Percentiles rank a stretch among this genome's conserved stretches.
These are phyloP conservation scores for Tylopilus plumbeoviolaceoides DNA, from an alignment of 768 basidiomycete genomes.

Conservation along the genomic window DNA sequence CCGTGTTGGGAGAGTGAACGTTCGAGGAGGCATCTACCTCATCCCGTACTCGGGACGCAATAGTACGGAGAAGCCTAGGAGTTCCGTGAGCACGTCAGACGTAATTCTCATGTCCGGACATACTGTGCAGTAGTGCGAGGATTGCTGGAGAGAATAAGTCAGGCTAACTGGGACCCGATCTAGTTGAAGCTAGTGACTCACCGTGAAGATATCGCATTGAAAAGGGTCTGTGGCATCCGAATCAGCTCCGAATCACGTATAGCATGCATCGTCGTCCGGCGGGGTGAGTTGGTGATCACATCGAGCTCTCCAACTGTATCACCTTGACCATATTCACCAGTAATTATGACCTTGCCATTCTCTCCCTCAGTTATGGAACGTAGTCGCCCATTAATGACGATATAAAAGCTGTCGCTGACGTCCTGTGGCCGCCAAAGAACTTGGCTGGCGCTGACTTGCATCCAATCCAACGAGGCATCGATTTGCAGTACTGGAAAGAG, in stretches of 20 bases:
- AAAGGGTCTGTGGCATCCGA: slow-evolving; percentile 93
- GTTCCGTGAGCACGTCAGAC: background rate
- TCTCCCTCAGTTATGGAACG: slow-evolving; percentile 83
- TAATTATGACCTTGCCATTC: slow-evolving; percentile 71
- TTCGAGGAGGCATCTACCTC: slow-evolving; percentile 67
- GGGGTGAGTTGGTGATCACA: slow-evolving; percentile 86
- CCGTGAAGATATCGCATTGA: slow-evolving; percentile 94
- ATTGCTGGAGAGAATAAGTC: slow-evolving; percentile 44
- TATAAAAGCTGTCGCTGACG: slow-evolving; percentile 92
- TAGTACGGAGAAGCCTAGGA: slow-evolving; percentile 72
- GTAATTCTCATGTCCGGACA: slow-evolving; percentile 16
- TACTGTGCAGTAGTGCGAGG: slow-evolving; percentile 84
- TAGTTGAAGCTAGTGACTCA: slow-evolving; percentile 26
- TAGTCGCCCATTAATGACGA: slow-evolving; percentile 95
- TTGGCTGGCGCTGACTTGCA: slow-evolving; percentile 94
- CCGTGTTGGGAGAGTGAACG: slow-evolving; percentile 46
- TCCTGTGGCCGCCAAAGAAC: slow-evolving; percentile 93
- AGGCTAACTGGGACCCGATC: background rate
- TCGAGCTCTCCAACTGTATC: slow-evolving; percentile 97
- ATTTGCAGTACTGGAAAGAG: slow-evolving; percentile 78
- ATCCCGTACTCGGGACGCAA: slow-evolving; percentile 85
- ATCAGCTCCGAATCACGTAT: slow-evolving; percentile 98
- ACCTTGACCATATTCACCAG: slow-evolving; percentile 94
- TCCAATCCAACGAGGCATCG: slow-evolving; percentile 96
- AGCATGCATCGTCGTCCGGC: slow-evolving; percentile 91